Percentiles rank a stretch among this genome's conserved stretches.
Evolutionary conservation across 1,139 yeast genomes (phyloP).

Genomic region (Pichia sp.): DNA sequence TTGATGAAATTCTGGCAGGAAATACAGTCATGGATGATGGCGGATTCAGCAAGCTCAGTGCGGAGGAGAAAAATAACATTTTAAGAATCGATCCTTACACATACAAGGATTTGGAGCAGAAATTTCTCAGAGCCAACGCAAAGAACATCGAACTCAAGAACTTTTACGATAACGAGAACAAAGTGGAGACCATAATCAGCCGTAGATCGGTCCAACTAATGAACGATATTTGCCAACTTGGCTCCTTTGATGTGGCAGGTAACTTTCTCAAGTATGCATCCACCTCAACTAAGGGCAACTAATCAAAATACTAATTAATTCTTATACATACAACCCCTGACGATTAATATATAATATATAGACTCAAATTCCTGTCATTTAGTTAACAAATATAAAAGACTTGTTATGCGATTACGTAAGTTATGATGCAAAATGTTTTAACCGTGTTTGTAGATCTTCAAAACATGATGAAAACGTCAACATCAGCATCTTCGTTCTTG

Average conservation of each 20-base stretch:
- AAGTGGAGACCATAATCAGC: conserved; percentile 39
- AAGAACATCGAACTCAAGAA: conserved; percentile 31
- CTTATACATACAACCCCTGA: too few relatives aligned
- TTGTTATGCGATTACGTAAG: not conserved
- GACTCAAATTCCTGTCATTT: too few relatives aligned
- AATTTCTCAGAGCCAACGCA: conserved; percentile 28
- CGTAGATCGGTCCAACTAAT: conserved; percentile 35
- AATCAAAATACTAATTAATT: not conserved
- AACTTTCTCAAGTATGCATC: conserved; percentile 18
- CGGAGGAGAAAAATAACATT: conserved; percentile 23
- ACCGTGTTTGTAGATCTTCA: not conserved
- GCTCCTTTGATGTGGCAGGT: conserved; percentile 16
- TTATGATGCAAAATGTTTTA: not conserved
- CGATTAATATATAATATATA: too few relatives aligned
- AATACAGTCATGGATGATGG: conserved; percentile 29
- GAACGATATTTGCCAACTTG: conserved; percentile 36
- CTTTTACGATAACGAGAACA: conserved; percentile 38
- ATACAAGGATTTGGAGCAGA: conserved; percentile 34
- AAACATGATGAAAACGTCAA: not conserved
- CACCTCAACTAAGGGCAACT: not conserved
- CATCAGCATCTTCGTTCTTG: not conserved
- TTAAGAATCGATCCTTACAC: conserved; percentile 46
- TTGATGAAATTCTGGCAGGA: conserved; percentile 25
- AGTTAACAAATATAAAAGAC: too few relatives aligned
- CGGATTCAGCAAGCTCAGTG: conserved; percentile 18